Base-by-base conservation (phyloP, 1,139 yeast genomes). In the Candida glucosophila region DNA sequence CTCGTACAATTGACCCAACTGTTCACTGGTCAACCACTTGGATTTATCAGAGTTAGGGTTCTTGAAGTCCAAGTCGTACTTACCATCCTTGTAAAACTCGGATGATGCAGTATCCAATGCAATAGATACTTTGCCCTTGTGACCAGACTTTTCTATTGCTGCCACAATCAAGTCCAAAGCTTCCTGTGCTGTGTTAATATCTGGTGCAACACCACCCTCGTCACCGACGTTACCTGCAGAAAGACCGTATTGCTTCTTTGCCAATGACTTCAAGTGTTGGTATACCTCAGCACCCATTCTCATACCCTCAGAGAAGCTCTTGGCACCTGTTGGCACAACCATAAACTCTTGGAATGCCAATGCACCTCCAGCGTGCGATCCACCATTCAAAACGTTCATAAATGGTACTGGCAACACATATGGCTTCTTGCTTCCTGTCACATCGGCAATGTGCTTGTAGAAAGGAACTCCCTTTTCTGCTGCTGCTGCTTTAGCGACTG, bases 141-240 rank as follows among this genome's bases (percentile, higher is more conserved):
- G 82, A 47, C 95, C 95, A 41, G 94, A 92, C 44, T 65, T 58
- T 55, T 76, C 80, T 56, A 83, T 82, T 52, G 95, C 81, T 39
- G 63, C 78, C 47, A 74, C 72, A 59, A 83, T 81, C 59, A 83
- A 76, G 67, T 83, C 93, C 46, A 83, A 68, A 43, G 95, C 95
- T 69, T 83, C 95, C 59, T 74, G 79, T 52, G 95, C 82, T 45
- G 92, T 73, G 41, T 77, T 72, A 44, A 83, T 75, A 62, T 81
- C 77, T 58, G 95, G 95, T 47, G 95, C 95, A 66, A 83, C 92
- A 71, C 95, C 95, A 75, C 95, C 95, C 70, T 83, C 95, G 65
- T 83, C 95, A 72, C 95, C 95, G 55, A 83, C 95, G 70, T 83
- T 83, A 63, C 92, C 94, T 49, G 95, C 95, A 36, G 88, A 76